Percentiles rank a stretch among this genome's conserved stretches.
Evolutionary conservation across 2,329 filamentous ascomycete genomes (phyloP).

Genomic region (Lizonia empirigonia): DNA sequence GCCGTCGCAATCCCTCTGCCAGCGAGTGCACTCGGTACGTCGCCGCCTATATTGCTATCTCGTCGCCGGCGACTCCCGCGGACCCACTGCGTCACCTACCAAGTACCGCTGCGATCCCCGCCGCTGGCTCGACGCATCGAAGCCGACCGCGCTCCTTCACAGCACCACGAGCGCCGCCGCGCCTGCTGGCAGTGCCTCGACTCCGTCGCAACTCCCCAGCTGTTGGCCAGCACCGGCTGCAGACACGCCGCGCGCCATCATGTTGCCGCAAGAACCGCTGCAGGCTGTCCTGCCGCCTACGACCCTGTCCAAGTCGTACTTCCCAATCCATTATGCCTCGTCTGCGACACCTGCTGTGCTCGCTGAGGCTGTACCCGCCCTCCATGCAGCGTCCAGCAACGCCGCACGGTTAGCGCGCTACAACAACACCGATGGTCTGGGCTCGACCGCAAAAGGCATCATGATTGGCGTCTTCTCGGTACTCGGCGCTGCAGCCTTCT

Average conservation of each 20-base stretch:
- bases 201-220: slow-evolving; percentile 1
- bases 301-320: slow-evolving; percentile 41
- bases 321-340: slow-evolving; percentile 29
- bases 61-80: slow-evolving; percentile 21
- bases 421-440: slow-evolving; percentile 37
- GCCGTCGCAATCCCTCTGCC: slow-evolving; percentile 15
- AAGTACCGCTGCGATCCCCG: slow-evolving; percentile 28
- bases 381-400: slow-evolving; percentile 26
- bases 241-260: slow-evolving; percentile 22
- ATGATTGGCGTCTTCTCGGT: slow-evolving; percentile 94
- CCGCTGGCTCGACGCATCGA: slow-evolving; percentile 19
- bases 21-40: neutral
- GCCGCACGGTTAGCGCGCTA: slow-evolving; percentile 34
- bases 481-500: slow-evolving; percentile 86
- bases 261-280: slow-evolving; percentile 42
- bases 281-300: slow-evolving; percentile 37
- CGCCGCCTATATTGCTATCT: slow-evolving; percentile 14
- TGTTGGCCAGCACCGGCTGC: slow-evolving; percentile 6
- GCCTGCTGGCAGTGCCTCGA: slow-evolving; percentile 24
- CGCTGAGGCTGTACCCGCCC: slow-evolving; percentile 21
- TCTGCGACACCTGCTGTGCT: slow-evolving; percentile 33
- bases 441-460: slow-evolving; percentile 74
- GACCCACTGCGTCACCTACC: slow-evolving; percentile 26
- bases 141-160: slow-evolving; percentile 7
- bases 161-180: slow-evolving; percentile 30